Evolutionary conservation across 1,284 basidiomycete species (phyloP).

Genomic region (Microbotryum intermedium): DNA sequence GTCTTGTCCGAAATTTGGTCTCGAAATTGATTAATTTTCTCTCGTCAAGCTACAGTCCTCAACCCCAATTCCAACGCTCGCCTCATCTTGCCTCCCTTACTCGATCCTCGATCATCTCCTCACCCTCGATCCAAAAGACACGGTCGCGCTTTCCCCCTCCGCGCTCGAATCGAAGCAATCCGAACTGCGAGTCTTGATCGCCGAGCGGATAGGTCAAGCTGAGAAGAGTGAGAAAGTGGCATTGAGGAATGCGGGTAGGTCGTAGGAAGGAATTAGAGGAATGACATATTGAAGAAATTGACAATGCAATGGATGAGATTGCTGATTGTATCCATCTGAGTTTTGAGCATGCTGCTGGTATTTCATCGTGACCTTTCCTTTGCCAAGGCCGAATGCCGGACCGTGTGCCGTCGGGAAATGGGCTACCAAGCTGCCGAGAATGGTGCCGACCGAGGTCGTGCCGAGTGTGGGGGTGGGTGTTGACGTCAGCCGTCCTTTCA

Average conservation of each 20-base stretch:
- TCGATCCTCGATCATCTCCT: conserved; percentile 78
- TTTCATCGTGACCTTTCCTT: no score
- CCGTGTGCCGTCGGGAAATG: no score
- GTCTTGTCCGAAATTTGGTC: background rate
- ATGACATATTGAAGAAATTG: no score
- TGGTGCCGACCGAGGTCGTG: no score
- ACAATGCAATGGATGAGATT: no score
- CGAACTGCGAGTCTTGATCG: conserved; percentile 32
- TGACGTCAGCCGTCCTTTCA: no score
- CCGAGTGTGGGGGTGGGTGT: no score
- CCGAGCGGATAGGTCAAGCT: conserved; percentile 1
- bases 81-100: conserved; percentile 66
- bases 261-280: background rate
- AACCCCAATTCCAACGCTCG: conserved; percentile 48
- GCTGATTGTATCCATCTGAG: no score
- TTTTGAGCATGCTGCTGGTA: no score
- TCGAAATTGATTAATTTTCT: background rate
- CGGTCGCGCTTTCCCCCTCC: conserved; percentile 16
- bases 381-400: no score
- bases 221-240: conserved; percentile 4
- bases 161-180: conserved; percentile 42
- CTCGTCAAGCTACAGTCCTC: conserved; percentile 47
- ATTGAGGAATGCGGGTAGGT: background rate
- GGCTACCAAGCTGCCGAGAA: no score
- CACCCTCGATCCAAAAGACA: conserved; percentile 50